These are phyloP conservation scores for Tuber microsphaerosporum DNA, from an alignment of 495 filamentous ascomycete genomes.

Conservation along the genomic window DNA sequence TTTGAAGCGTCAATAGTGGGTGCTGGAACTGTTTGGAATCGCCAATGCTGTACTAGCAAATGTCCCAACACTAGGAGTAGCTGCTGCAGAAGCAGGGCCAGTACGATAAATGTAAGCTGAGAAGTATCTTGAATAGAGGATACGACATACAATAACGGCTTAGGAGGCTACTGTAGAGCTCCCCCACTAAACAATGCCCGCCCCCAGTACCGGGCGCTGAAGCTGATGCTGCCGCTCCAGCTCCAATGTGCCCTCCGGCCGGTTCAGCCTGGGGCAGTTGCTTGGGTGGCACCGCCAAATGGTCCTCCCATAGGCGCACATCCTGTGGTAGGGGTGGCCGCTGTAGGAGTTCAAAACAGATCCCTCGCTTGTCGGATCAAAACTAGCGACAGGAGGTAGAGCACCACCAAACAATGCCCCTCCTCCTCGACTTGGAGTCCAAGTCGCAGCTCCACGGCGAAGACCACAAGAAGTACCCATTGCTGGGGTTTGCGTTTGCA, in stretches of 20 bases:
- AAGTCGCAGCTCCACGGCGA: conserved; percentile 4
- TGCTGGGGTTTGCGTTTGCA: conserved; percentile 4
- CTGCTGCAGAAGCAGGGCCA: conserved; percentile 30
- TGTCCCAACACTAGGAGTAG: conserved; percentile 37
- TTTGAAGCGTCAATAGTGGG: conserved; percentile 70
- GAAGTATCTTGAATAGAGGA: neutral
- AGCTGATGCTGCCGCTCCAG: conserved; percentile 2
- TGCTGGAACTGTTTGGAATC: conserved; percentile 49
- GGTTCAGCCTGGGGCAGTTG: conserved; percentile 18
- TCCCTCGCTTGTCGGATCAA: conserved; percentile 19
- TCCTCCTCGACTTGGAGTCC: neutral
- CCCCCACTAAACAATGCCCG: conserved; percentile 42
- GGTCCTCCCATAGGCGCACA: conserved; percentile 13
- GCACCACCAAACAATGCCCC: neutral
- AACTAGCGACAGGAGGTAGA: conserved; percentile 22
- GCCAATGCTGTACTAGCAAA: conserved; percentile 29
- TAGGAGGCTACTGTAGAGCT: conserved; percentile 43
- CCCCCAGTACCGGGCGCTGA: conserved; percentile 12
- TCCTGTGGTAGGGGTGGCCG: conserved; percentile 5
- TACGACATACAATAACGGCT: conserved; percentile 51
- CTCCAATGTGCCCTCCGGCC: conserved; percentile 31
- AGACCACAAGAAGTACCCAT: conserved; percentile 2
- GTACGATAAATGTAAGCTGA: conserved; percentile 7
- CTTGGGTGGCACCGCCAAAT: conserved; percentile 16
- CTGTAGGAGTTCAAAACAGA: conserved; percentile 25